Evolutionary conservation across 768 basidiomycete genomes (phyloP).

Genomic region (Cystofilobasidium capitatum): DNA sequence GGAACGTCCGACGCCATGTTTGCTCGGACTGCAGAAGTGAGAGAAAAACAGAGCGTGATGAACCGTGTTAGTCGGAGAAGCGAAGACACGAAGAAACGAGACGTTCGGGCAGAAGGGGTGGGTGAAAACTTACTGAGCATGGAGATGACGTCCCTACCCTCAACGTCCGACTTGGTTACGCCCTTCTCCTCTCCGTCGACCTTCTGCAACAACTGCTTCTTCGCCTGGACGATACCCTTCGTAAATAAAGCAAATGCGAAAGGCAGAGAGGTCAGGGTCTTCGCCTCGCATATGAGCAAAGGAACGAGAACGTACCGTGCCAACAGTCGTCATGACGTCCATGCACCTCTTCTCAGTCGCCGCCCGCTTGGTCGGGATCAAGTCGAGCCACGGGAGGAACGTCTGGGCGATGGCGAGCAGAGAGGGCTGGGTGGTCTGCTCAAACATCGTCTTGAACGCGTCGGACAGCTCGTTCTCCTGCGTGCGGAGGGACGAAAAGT

Average conservation of each 20-base stretch:
- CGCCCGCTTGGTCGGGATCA: constrained; percentile 4
- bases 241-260: not conserved
- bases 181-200: constrained; percentile 12
- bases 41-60: not conserved
- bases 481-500: constrained; percentile 8
- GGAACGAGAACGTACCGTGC: not conserved
- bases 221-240: constrained; percentile 32
- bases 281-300: not conserved
- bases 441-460: constrained; percentile 26
- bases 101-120: not conserved
- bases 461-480: constrained; percentile 16
- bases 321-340: constrained; percentile 5
- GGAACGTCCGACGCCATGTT: constrained; percentile 57
- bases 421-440: not conserved
- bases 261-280: not conserved
- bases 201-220: constrained; percentile 35
- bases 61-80: not conserved
- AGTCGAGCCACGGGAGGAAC: constrained; percentile 11
- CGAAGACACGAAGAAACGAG: not conserved
- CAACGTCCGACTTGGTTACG: constrained; percentile 16
- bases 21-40: constrained; percentile 43
- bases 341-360: not conserved
- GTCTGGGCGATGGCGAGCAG: constrained; percentile 13
- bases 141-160: constrained; percentile 11
- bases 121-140: constrained; percentile 2